These are phyloP conservation scores for Orbilia javanica DNA, from an alignment of 2,329 filamentous ascomycete species.

Conservation along the genomic window DNA sequence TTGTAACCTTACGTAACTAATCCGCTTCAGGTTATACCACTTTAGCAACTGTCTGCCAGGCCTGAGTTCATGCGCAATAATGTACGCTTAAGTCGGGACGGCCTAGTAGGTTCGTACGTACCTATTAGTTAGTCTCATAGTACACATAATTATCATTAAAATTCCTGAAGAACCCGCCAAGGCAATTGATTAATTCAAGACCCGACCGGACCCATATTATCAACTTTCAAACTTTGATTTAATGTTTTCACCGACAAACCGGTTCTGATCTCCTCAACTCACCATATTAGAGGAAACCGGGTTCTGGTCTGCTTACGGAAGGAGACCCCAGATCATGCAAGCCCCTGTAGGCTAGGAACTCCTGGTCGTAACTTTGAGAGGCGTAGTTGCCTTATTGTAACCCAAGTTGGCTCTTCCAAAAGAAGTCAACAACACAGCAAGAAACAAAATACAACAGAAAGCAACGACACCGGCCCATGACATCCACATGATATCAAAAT, in stretches of 20 bases:
- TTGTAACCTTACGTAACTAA: too few relatives aligned
- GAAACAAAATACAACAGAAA: background rate
- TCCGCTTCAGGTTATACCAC: too few relatives aligned
- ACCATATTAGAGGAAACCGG: background rate
- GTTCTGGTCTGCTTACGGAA: background rate
- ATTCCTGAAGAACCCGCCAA: too few relatives aligned
- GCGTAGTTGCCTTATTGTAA: conserved; percentile 12
- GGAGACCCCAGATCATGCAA: background rate
- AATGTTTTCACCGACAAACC: conserved; percentile 7
- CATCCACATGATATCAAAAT: background rate
- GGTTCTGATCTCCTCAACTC: background rate
- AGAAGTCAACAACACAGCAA: background rate
- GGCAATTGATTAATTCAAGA: too few relatives aligned
- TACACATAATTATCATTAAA: too few relatives aligned
- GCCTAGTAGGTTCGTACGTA: too few relatives aligned
- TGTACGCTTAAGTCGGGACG: too few relatives aligned
- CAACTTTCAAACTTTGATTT: too few relatives aligned
- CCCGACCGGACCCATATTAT: too few relatives aligned
- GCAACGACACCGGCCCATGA: background rate
- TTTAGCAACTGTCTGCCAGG: too few relatives aligned
- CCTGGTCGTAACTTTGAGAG: background rate
- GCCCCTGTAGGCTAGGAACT: background rate
- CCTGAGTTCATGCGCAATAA: too few relatives aligned
- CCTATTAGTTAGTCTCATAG: too few relatives aligned
- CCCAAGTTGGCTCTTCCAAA: background rate